Evolutionary conservation across 2,329 filamentous ascomycete species (phyloP), one percentile per base, ranked within the genome.

Genomic region (Plenodomus lindquistii): DNA sequence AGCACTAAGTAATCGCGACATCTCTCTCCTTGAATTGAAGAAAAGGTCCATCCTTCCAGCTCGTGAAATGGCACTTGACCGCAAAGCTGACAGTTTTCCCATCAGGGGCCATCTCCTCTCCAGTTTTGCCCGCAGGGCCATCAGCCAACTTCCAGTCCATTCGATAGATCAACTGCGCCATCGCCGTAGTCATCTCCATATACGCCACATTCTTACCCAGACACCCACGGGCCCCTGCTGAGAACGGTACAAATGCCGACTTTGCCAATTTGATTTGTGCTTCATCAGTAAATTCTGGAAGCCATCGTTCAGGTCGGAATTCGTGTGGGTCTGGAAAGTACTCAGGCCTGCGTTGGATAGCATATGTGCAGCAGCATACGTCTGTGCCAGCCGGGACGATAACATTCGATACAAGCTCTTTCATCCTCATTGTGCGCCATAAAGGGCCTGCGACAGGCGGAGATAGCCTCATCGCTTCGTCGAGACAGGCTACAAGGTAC

Each of bases 401-500:
- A 13, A 27, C 13, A 5, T 20, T 19, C 7, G 44, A 43, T 9
- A 44, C 40, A 5, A 15, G n/a, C 9, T 43, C 40, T 35, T 39
- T 11, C 11, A 38, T 19, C 18, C 24, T 45, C 42, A 35, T 40
- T 4, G 47, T 44, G 1, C 62, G 56, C 42, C 56, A 61, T 3
- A 66, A 29, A 2, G 51, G 39, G 4, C 37, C 50, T 3, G 50
- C 46, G 1, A 61, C 58, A 5, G 63, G 48, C 1, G 63, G 63
- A 2, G 48, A 46, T 9, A 67, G 34, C 10, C 64, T 54, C 45
- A 67, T 40, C 4, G 62, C 49, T 37, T 67, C 64, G 40, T 64
- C 59, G 41, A 66, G 58, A 37, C 64, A 62, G 29, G 61, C 62
- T 11, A 54, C 48, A 9, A 67, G 52, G 20, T 58, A 66, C 1